Evolutionary conservation across 495 filamentous ascomycete genomes (phyloP), one percentile per base, ranked within the genome.

Genomic region (Penicillium diatomitis): DNA sequence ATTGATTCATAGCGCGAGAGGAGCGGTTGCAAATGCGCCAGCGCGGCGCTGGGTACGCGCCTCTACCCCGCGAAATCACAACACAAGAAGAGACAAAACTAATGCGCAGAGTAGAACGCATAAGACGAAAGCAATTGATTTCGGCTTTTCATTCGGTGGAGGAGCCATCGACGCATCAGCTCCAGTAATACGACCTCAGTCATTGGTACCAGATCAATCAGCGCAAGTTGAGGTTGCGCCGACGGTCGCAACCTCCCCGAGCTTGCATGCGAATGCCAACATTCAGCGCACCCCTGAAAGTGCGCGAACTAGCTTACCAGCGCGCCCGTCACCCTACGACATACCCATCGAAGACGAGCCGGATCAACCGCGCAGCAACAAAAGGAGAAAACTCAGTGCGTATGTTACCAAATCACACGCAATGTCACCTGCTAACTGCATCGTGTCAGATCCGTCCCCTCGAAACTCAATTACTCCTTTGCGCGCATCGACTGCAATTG

Each of bases 11-110:
- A 75, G 74, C 71, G 62, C 70, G 77, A 63, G 65, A 77, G 59
- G 75, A 79, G 64, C 71, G 75, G 57, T 66, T 64, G 63, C 67
- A 74, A 58, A 79, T 79, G 73, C 77, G 77, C 54, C 75, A 78
- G 65, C 75, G 77, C 58, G 77, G 77, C 63, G 76, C 77, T 62
- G 77, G 66, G 76, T 80, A 73, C 58, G 73, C 61, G 57, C 55
- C 48, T 61, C 50, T 54, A 60, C 62, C 55, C 59, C 63, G 66
- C 65, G 57, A 60, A 56, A 59, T 38, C 47, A 55, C 47, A 57
- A 48, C 47, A 51, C 30, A 46, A 46, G 43, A 43, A 45, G 30
- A 6, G 43, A n/a, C 39, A 51, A 2, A 42, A 43, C 63, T 68
- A 42, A 69, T 43, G 8, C 29, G 12, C 8, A 11, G 39, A 34